Conservation (phyloP, 257 asterid genomes). For the Nicotiana undulata region DNA sequence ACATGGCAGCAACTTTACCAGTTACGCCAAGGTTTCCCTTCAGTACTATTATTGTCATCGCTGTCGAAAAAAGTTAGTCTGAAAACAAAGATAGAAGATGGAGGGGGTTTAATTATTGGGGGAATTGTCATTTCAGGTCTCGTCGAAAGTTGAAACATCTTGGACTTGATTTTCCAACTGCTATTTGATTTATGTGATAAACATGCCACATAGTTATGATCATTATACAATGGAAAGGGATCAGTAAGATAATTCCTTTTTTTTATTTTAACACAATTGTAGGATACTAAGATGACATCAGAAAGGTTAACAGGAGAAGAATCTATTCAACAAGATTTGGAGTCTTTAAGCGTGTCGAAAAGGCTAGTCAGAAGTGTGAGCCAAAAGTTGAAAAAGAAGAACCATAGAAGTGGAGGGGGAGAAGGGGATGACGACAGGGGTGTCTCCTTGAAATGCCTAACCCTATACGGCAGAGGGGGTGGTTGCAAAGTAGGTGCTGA, state of each 20-base stretch:
- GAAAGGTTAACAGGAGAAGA: conserved; percentile 42
- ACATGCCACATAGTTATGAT: not conserved
- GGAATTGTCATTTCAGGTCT: not conserved
- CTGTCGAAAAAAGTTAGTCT: not conserved
- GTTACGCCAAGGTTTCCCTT: too few species aligned
- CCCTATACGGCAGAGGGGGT: conserved; percentile 69
- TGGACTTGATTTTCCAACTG: conserved; percentile 8
- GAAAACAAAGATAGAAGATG: not conserved
- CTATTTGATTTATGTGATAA: conserved; percentile 28
- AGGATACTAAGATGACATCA: conserved; percentile 33
- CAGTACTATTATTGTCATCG: not conserved
- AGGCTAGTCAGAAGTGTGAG: conserved; percentile 70
- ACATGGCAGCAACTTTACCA: too few species aligned
- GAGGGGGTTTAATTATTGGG: not conserved
- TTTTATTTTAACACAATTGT: not conserved
- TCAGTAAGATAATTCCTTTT: conserved; percentile 13
- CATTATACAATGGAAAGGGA: not conserved
- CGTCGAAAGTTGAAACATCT: not conserved
- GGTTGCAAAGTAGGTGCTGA: conserved; percentile 97
- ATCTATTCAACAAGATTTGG: conserved; percentile 33
- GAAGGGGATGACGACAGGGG: conserved; percentile 52
- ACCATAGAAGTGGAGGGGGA: conserved; percentile 34
- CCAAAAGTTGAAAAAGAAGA: conserved; percentile 66
- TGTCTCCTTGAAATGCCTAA: conserved; percentile 68
- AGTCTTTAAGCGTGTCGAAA: conserved; percentile 55